A percentile compares a stretch with the other conserved stretches of the same genome.
Evolutionary conservation across 2,329 filamentous ascomycete species (phyloP).

Genomic region (Venturiaceae sp.): DNA sequence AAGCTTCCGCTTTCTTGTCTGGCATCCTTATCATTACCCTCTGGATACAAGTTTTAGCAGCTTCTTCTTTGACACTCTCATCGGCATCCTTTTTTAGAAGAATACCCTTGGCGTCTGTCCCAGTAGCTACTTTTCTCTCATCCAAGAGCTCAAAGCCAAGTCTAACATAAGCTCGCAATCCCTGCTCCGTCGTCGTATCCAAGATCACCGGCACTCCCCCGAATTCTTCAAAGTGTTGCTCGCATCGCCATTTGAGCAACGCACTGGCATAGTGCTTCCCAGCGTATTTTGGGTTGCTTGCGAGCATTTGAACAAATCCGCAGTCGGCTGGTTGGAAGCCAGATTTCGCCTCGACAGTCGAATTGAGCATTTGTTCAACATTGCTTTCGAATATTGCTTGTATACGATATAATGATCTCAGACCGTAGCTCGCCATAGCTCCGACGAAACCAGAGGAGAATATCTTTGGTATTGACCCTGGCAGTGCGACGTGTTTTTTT

Average conservation of each 20-base stretch:
- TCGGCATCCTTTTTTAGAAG: neutral
- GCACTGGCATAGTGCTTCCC: neutral
- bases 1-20: too few species aligned
- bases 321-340: neutral
- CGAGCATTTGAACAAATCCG: conserved; percentile 6
- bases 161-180: neutral
- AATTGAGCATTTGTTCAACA: neutral
- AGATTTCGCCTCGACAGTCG: neutral
- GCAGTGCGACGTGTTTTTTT: neutral
- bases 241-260: neutral
- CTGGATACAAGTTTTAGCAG: neutral
- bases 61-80: neutral
- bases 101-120: neutral
- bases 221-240: neutral
- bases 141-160: neutral
- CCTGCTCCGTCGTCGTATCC: conserved; percentile 5
- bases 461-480: neutral
- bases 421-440: neutral
- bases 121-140: neutral
- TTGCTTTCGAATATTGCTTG: neutral
- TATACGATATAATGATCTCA: neutral
- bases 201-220: neutral
- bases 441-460: neutral
- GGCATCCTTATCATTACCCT: conserved; percentile 4
- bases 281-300: neutral